Evolutionary conservation across 169 alveolate genomes (phyloP), one percentile per base, ranked within the genome.

Genomic region (Plasmodium relictum): DNA sequence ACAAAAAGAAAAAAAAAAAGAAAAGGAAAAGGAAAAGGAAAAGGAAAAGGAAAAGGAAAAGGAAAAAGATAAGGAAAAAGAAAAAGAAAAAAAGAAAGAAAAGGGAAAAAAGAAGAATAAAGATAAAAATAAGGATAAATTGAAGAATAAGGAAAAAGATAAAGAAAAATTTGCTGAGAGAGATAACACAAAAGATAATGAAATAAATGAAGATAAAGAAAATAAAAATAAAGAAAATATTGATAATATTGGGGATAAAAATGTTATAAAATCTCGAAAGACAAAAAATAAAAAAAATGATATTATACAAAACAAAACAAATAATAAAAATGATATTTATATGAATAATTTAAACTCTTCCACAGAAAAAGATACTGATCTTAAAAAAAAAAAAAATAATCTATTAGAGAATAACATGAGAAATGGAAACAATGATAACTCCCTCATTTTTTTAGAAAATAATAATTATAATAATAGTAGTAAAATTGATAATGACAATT

Each of bases 71-170:
- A 22, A 61, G 7, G 41, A 61, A 22, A 16, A 61, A 22, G 39
- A 22, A 6, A 6, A 70, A 14, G 20, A 70, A 4, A 16, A 22
- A 20, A 45, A 10, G 12, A 44, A 65, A 22, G 63, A 20, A 26
- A 74, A 41, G 88, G 24, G 48, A 0, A 65, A 48, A 54, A 78
- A 78, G 20, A 66, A 78, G 12, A 69, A 78, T 20, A 78, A 78
- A 16, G 45, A 42, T 8, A 78, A 78, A 37, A 56, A 18, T 31
- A 31, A 41, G 3, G 88, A 73, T 14, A 73, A 73, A 10, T 50
- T 42, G 3, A 73, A 73, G 39, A 56, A 41, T 31, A 31, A 41
- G 0, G 72, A 41, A 10, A 73, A 48, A 31, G 88, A 59, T 14
- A 69, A 69, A 41, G 76, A 69, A 20, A 69, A 69, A n/a, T n/a